Conservation (phyloP, 2,329 filamentous ascomycete genomes). For the Grosmannia clavigera region DNA sequence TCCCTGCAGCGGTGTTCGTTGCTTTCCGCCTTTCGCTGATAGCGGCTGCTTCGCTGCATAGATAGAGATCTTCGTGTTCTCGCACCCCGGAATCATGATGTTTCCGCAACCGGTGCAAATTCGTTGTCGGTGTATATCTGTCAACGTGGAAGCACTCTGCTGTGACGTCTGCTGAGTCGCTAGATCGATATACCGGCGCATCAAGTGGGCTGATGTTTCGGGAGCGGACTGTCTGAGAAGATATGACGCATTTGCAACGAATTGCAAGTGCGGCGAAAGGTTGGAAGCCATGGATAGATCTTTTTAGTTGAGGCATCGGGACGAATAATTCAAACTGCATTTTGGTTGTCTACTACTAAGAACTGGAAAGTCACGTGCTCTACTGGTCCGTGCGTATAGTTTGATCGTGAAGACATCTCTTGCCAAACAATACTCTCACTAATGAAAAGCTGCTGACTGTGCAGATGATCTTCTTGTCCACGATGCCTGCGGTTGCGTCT, state of each 20-base stretch:
- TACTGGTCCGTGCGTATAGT: not conserved
- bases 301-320: not conserved
- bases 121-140: constrained; percentile 39
- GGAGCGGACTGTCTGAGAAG: constrained; percentile 39
- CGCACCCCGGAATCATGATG: constrained; percentile 42
- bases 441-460: no score
- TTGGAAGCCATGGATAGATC: not conserved
- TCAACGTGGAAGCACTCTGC: constrained; percentile 22
- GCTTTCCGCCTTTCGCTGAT: constrained; percentile 17
- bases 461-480: no score
- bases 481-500: no score
- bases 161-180: constrained; percentile 27
- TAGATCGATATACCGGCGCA: constrained; percentile 38
- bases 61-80: constrained; percentile 25
- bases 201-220: constrained; percentile 45
- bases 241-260: constrained; percentile 48
- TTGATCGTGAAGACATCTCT: no score
- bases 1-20: not conserved
- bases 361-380: not conserved
- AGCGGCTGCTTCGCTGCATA: constrained; percentile 14
- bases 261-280: constrained; percentile 22
- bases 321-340: not conserved
- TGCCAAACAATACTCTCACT: no score
- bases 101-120: constrained; percentile 48
- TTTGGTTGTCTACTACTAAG: not conserved